Percentiles rank a stretch among this genome's conserved stretches.
phyloP scores from a whole-genome alignment of 2,329 filamentous ascomycete species.

The Stemphylium beticola region DNA sequence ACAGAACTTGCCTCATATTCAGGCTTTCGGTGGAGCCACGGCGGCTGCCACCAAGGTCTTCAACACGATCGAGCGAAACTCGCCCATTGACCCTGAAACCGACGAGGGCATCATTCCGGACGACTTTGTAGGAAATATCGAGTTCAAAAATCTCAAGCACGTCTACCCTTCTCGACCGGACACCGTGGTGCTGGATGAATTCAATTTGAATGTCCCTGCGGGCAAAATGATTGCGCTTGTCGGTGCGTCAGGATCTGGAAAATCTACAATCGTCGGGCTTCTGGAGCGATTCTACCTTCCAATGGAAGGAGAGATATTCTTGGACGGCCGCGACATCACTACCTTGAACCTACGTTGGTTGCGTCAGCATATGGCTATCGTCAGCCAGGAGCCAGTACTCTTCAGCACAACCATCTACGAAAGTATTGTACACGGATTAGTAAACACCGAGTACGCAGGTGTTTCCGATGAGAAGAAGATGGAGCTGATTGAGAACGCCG shows the following conservation, averaged over 20 bases:
- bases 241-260: slow-evolving; percentile 91
- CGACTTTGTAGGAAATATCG: slow-evolving; percentile 75
- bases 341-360: slow-evolving; percentile 88
- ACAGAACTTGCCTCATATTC: slow-evolving; percentile 71
- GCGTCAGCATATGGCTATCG: slow-evolving; percentile 87
- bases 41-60: slow-evolving; percentile 92
- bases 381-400: slow-evolving; percentile 90
- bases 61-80: slow-evolving; percentile 86
- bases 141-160: slow-evolving; percentile 83
- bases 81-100: slow-evolving; percentile 79
- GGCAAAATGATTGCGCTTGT: slow-evolving; percentile 94
- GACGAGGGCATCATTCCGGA: slow-evolving; percentile 76
- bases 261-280: slow-evolving; percentile 91
- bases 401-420: slow-evolving; percentile 88
- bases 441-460: slow-evolving; percentile 78
- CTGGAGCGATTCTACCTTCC: slow-evolving; percentile 95
- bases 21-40: slow-evolving; percentile 83
- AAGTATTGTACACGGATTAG: slow-evolving; percentile 89
- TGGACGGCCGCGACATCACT: slow-evolving; percentile 84
- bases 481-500: slow-evolving; percentile 77
- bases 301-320: slow-evolving; percentile 75
- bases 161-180: slow-evolving; percentile 95
- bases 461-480: slow-evolving; percentile 69
- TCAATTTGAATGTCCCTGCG: slow-evolving; percentile 79
- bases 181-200: slow-evolving; percentile 84